Evolutionary conservation across 352 stramenopile species (phyloP).

Genomic region (Phytophthora pini): DNA sequence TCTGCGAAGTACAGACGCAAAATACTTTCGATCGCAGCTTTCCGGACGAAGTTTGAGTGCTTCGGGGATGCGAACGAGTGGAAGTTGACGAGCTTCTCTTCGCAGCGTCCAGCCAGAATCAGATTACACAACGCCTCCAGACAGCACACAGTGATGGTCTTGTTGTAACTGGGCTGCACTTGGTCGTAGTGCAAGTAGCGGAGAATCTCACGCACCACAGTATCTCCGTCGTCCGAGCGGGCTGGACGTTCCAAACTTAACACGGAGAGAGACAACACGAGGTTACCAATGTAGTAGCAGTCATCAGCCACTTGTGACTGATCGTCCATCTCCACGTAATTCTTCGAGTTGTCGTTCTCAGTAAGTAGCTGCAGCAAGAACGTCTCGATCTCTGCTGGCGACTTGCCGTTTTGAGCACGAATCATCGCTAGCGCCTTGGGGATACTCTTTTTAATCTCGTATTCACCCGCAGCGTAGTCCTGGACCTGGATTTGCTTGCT

Average conservation of each 20-base stretch:
- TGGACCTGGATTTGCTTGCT: slow-evolving; percentile 89
- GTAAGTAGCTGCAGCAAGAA: slow-evolving; percentile 82
- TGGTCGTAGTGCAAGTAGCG: slow-evolving; percentile 87
- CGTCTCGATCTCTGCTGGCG: slow-evolving; percentile 76
- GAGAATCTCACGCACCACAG: slow-evolving; percentile 75
- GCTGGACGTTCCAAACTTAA: slow-evolving; percentile 67
- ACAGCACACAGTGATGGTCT: slow-evolving; percentile 84
- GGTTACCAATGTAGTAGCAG: slow-evolving; percentile 86
- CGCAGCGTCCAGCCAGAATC: slow-evolving; percentile 66
- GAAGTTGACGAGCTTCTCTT: slow-evolving; percentile 77
- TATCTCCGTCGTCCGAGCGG: slow-evolving; percentile 51
- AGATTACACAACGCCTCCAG: slow-evolving; percentile 85
- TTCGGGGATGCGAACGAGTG: slow-evolving; percentile 76
- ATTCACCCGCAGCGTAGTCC: slow-evolving; percentile 85
- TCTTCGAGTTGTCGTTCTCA: slow-evolving; percentile 91
- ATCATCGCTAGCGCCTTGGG: slow-evolving; percentile 80
- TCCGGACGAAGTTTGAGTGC: slow-evolving; percentile 77
- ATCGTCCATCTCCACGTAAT: slow-evolving; percentile 90
- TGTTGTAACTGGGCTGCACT: slow-evolving; percentile 83
- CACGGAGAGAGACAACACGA: slow-evolving; percentile 77
- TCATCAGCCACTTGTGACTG: slow-evolving; percentile 85
- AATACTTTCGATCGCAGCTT: slow-evolving; percentile 87
- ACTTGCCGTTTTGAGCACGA: slow-evolving; percentile 79
- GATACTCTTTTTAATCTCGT: slow-evolving; percentile 90
- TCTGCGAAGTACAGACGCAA: slow-evolving; percentile 86